Conservation (phyloP, 2,329 filamentous ascomycete genomes). For the Fusarium sp. region DNA sequence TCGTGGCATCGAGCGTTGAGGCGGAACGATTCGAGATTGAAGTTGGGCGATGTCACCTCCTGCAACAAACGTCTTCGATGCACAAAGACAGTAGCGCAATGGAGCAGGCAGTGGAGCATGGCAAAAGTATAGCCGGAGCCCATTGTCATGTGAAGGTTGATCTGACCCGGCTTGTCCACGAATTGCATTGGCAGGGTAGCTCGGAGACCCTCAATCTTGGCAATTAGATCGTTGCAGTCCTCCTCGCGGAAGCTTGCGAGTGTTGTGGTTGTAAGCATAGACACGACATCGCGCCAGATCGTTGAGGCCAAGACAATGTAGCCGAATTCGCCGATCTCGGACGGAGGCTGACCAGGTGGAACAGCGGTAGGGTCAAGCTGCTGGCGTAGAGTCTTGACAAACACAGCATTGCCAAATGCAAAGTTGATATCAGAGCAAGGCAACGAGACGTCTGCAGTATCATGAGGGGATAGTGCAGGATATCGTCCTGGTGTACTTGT, state of each 20-base stretch:
- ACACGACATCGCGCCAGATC: slow-evolving; percentile 71
- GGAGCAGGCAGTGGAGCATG: slow-evolving; percentile 71
- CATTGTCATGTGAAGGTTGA: slow-evolving; percentile 73
- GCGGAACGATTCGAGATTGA: slow-evolving; percentile 66
- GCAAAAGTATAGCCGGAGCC: slow-evolving; percentile 72
- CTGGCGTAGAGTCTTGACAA: slow-evolving; percentile 66
- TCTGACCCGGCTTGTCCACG: slow-evolving; percentile 70
- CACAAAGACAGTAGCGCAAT: slow-evolving; percentile 71
- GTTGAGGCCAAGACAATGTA: slow-evolving; percentile 71
- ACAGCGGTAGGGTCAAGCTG: slow-evolving; percentile 53
- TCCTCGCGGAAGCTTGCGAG: slow-evolving; percentile 66
- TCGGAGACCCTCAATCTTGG: slow-evolving; percentile 67
- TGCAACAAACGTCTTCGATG: slow-evolving; percentile 70
- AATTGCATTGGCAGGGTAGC: slow-evolving; percentile 69
- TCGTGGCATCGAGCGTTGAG: slow-evolving; percentile 63
- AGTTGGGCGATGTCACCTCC: slow-evolving; percentile 64
- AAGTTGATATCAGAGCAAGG: slow-evolving; percentile 73
- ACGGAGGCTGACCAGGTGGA: slow-evolving; percentile 53
- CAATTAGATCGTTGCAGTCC: slow-evolving; percentile 63
- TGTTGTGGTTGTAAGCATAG: slow-evolving; percentile 68
- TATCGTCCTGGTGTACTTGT: slow-evolving; percentile 71
- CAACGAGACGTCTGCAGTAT: slow-evolving; percentile 67
- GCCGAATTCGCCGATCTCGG: slow-evolving; percentile 70
- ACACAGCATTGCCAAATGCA: slow-evolving; percentile 70
- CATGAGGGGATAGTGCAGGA: slow-evolving; percentile 65